Evolutionary conservation across 140 eudicot genomes (phyloP).

Genomic region (Stevia rebaudiana): DNA sequence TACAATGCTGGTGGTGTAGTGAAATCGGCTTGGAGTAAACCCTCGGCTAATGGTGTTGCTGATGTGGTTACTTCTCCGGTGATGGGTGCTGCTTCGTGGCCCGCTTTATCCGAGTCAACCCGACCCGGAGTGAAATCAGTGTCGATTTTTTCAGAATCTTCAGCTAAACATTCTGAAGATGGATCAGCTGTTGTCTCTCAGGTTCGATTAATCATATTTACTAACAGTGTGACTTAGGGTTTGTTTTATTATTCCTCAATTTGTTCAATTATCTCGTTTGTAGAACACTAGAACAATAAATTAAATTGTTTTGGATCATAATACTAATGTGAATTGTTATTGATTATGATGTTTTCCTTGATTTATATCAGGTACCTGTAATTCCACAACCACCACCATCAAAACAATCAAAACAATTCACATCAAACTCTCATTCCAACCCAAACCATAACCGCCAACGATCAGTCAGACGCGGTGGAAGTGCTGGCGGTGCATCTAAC

Average conservation of each 20-base stretch:
- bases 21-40: slow-evolving; percentile 55
- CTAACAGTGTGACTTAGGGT: not conserved
- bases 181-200: slow-evolving; percentile 35
- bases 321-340: not conserved
- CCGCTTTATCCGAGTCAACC: slow-evolving; percentile 64
- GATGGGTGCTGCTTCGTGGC: slow-evolving; percentile 56
- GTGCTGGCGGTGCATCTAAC: slow-evolving; percentile 25
- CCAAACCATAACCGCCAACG: slow-evolving; percentile 38
- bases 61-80: slow-evolving; percentile 25
- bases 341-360: not conserved
- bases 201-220: slow-evolving; percentile 15
- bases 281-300: too few species aligned
- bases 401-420: slow-evolving; percentile 31
- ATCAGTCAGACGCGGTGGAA: slow-evolving; percentile 31
- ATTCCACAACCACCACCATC: slow-evolving; percentile 12
- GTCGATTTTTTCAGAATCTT: slow-evolving; percentile 1
- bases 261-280: not conserved
- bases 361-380: slow-evolving; percentile 2
- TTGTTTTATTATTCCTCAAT: not conserved
- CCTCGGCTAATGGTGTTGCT: slow-evolving; percentile 38
- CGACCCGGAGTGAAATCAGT: slow-evolving; percentile 29
- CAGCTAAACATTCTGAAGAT: slow-evolving; percentile 23
- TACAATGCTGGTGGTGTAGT: slow-evolving; percentile 39
- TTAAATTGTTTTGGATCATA: not conserved
- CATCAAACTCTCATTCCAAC: slow-evolving; percentile 32